phyloP scores from a whole-genome alignment of 176 grass and related monocot genomes.

The Areca catechu region DNA sequence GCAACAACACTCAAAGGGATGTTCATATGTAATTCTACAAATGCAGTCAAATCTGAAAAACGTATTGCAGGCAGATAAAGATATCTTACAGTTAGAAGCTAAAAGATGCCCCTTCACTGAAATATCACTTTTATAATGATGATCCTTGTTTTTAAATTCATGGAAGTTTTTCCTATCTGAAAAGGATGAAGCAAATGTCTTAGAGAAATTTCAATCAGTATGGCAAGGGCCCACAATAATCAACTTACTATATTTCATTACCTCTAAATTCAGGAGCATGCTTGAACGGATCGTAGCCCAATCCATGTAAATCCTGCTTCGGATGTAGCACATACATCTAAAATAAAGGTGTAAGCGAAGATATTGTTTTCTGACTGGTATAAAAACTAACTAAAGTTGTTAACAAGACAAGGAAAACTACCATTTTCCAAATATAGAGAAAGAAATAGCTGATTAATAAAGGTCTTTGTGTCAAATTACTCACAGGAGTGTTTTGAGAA shows the following conservation, averaged over 20 bases:
- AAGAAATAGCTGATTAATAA: too few relatives aligned
- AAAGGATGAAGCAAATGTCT: conserved; percentile 17
- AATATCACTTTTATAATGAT: conserved; percentile 37
- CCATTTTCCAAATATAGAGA: too few relatives aligned
- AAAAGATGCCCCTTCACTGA: conserved; percentile 43
- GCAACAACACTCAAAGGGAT: too few relatives aligned
- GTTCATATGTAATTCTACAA: too few relatives aligned
- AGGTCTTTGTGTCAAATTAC: conserved; percentile 15
- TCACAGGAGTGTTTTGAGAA: conserved; percentile 59
- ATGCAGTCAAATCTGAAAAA: too few relatives aligned
- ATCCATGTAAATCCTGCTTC: conserved; percentile 86
- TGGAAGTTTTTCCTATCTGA: conserved; percentile 68
- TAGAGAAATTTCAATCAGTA: neutral
- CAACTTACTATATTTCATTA: conserved; percentile 12
- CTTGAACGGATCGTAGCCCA: conserved; percentile 94
- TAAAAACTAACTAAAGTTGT: too few relatives aligned
- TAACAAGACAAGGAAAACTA: too few relatives aligned
- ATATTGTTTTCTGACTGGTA: too few relatives aligned
- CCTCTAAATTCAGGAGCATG: conserved; percentile 95
- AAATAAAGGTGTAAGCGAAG: conserved; percentile 19
- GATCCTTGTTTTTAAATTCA: conserved; percentile 36
- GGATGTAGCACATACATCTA: conserved; percentile 80
- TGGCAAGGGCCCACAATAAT: neutral
- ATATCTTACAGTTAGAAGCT: conserved; percentile 68
- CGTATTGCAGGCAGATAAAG: neutral